A percentile compares a stretch with the other conserved stretches of the same genome.
Evolutionary conservation across 495 filamentous ascomycete species (phyloP).

Genomic region (Penicillium waksmanii): DNA sequence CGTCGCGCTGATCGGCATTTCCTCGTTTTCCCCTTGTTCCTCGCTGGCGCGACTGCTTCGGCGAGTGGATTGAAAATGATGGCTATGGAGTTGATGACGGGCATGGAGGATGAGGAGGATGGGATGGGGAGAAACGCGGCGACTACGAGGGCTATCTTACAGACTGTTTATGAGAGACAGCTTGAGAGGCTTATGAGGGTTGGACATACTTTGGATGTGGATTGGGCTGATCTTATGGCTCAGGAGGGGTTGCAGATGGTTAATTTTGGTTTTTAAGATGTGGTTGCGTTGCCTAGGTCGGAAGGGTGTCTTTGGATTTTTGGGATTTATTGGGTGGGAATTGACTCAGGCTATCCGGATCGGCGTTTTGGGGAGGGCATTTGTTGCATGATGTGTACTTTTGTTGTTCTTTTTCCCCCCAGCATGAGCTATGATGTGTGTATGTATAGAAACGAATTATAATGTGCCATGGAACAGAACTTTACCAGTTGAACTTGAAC

Average conservation of each 20-base stretch:
- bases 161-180: conserved; percentile 55
- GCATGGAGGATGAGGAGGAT: conserved; percentile 52
- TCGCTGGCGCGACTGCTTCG: conserved; percentile 53
- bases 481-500: no score
- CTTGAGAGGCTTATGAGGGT: conserved; percentile 38
- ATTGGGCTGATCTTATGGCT: conserved; percentile 52
- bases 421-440: conserved; percentile 26
- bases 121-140: conserved; percentile 52
- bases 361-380: conserved; percentile 1
- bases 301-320: no score
- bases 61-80: conserved; percentile 49
- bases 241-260: conserved; percentile 48
- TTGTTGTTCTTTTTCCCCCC: conserved; percentile 9
- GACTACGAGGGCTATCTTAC: conserved; percentile 52
- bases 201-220: conserved; percentile 43
- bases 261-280: conserved; percentile 35
- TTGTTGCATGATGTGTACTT: neutral
- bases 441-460: conserved; percentile 25
- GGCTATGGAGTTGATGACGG: conserved; percentile 53
- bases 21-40: conserved; percentile 60
- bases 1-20: conserved; percentile 47
- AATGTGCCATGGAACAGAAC: neutral
- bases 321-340: neutral
- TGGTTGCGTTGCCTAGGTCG: no score
- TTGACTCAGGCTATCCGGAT: no score